Percentiles rank a stretch among this genome's conserved stretches.
phyloP scores from a whole-genome alignment of 2,329 filamentous ascomycete species.

The Fusarium nematophilum region DNA sequence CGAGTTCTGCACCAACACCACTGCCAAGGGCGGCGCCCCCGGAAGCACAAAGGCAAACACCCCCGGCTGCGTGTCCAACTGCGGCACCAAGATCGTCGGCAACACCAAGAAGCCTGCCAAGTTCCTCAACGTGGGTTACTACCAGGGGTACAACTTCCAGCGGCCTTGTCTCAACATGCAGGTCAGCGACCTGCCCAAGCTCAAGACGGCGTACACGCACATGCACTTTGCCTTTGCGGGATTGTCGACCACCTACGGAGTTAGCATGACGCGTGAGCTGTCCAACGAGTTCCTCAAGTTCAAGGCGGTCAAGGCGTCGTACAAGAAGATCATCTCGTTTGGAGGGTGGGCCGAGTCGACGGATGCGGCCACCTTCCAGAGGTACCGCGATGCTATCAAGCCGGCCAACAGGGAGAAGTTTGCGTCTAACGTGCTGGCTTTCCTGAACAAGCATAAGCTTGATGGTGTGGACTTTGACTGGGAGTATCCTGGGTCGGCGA shows the following conservation, averaged over 20 bases:
- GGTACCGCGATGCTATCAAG: conserved; percentile 46
- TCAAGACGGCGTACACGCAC: conserved; percentile 43
- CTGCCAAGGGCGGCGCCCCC: conserved; percentile 42
- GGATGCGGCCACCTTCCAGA: conserved; percentile 37
- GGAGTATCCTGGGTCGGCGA: conserved; percentile 56
- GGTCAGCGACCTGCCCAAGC: conserved; percentile 34
- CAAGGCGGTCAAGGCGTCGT: conserved; percentile 40
- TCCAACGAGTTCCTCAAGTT: conserved; percentile 47
- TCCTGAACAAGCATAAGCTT: conserved; percentile 53
- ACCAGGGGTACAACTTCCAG: conserved; percentile 47
- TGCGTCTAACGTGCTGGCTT: conserved; percentile 50
- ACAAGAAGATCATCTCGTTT: conserved; percentile 51
- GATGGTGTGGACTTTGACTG: conserved; percentile 61
- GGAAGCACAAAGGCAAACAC: conserved; percentile 42
- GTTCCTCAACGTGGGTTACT: conserved; percentile 48
- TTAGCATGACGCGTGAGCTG: conserved; percentile 34
- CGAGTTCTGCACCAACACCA: conserved; percentile 55
- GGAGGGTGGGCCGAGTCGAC: conserved; percentile 51
- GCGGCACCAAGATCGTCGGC: conserved; percentile 47
- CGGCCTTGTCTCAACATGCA: conserved; percentile 48
- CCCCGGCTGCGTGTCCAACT: conserved; percentile 48
- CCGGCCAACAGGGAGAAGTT: conserved; percentile 53
- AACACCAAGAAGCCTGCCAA: conserved; percentile 41
- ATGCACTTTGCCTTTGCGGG: conserved; percentile 50
- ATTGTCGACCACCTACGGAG: conserved; percentile 31